Conservation (phyloP, 345 rosid genomes). For the Leavenworthia alabamica region DNA sequence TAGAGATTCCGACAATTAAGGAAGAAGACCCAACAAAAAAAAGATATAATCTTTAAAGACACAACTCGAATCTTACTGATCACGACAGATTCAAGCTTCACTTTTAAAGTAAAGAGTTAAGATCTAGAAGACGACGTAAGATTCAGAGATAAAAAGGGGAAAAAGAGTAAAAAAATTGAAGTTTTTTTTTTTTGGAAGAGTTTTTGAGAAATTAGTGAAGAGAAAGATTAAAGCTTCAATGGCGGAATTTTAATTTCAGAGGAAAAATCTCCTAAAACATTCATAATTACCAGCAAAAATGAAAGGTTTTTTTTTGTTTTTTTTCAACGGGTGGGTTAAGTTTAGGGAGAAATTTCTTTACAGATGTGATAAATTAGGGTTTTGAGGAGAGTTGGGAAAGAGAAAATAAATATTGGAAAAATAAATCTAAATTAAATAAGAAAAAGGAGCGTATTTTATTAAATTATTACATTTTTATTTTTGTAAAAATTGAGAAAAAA, state of each 20-base stretch:
- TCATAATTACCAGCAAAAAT: slow-evolving; percentile 33
- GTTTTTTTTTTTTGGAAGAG: neutral
- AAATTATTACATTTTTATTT: slow-evolving; percentile 14
- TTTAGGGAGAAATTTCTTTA: slow-evolving; percentile 38
- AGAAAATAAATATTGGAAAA: slow-evolving; percentile 21
- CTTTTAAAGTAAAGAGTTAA: slow-evolving; percentile 22
- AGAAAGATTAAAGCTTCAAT: slow-evolving; percentile 42
- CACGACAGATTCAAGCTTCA: slow-evolving; percentile 33
- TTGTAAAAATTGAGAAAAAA: neutral
- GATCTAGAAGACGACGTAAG: slow-evolving; percentile 22
- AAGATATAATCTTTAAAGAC: neutral
- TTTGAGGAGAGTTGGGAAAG: slow-evolving; percentile 36
- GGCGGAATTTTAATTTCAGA: slow-evolving; percentile 14
- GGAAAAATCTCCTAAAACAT: slow-evolving; percentile 26
- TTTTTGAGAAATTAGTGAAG: slow-evolving; percentile 27
- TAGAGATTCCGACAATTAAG: slow-evolving; percentile 16
- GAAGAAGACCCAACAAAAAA: slow-evolving; percentile 23
- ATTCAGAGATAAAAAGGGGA: slow-evolving; percentile 21
- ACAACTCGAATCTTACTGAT: slow-evolving; percentile 26
- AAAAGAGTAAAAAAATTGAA: neutral
- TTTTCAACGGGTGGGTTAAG: slow-evolving; percentile 25
- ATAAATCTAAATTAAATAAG: slow-evolving; percentile 39
- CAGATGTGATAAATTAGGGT: slow-evolving; percentile 64
- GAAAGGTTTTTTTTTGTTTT: neutral
- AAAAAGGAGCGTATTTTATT: slow-evolving; percentile 25